These are phyloP conservation scores for Trichoderma orchidacearum DNA, from an alignment of 495 filamentous ascomycete genomes.

Conservation along the genomic window DNA sequence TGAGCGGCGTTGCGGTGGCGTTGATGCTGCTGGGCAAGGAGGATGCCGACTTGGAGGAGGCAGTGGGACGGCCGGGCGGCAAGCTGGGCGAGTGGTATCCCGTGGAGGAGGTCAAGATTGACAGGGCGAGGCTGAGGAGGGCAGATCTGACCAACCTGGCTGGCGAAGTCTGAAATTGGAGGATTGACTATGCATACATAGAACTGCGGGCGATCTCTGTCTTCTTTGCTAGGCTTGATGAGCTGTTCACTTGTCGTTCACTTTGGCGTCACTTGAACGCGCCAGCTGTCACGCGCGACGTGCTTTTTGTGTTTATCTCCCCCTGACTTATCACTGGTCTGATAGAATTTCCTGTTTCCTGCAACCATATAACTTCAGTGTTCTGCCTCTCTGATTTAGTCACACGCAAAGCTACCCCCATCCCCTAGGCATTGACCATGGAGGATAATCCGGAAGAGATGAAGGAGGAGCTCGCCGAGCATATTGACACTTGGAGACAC, in stretches of 20 bases:
- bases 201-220: background rate
- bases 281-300: background rate
- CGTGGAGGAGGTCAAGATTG: background rate
- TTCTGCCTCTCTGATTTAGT: too few relatives aligned
- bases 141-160: constrained; percentile 8
- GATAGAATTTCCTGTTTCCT: too few relatives aligned
- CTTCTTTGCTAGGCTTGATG: background rate
- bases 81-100: background rate
- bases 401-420: too few relatives aligned
- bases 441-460: background rate
- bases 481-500: background rate
- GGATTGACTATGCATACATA: background rate
- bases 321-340: background rate
- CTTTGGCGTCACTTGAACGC: background rate
- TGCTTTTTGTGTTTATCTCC: background rate
- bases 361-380: background rate
- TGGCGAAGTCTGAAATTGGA: background rate
- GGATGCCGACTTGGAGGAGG: background rate
- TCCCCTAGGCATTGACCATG: too few relatives aligned
- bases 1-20: constrained; percentile 25
- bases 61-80: background rate
- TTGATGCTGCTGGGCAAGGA: constrained; percentile 21
- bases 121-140: constrained; percentile 10
- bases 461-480: background rate
- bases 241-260: background rate